phyloP scores from a whole-genome alignment of 2,329 filamentous ascomycete species.

The Claviceps arundinis region DNA sequence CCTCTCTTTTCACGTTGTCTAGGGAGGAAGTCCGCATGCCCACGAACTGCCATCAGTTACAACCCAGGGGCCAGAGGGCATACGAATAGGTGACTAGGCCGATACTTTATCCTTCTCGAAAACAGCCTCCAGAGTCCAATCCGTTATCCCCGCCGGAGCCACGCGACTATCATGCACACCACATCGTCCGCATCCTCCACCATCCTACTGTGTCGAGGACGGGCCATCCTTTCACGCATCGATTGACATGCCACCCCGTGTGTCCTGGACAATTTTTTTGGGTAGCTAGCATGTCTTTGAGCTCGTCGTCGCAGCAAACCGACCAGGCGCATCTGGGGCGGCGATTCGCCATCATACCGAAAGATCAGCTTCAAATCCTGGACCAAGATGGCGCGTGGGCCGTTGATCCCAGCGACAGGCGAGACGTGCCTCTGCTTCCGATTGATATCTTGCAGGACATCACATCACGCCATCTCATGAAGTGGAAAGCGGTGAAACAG shows the following conservation, averaged over 20 bases:
- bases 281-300: slow-evolving; percentile 14
- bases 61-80: no score
- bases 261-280: background rate
- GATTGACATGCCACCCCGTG: background rate
- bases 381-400: slow-evolving; percentile 24
- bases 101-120: background rate
- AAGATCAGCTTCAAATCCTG: slow-evolving; percentile 25
- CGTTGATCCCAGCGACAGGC: slow-evolving; percentile 11
- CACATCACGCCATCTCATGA: slow-evolving; percentile 11
- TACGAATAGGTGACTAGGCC: no score
- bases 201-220: background rate
- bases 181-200: background rate
- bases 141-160: background rate
- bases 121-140: background rate
- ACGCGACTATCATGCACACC: background rate
- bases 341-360: slow-evolving; percentile 20
- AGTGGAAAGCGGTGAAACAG: slow-evolving; percentile 1
- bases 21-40: no score
- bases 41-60: no score
- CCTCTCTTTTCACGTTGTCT: no score
- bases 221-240: background rate
- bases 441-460: slow-evolving; percentile 20
- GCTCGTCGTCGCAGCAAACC: slow-evolving; percentile 12
- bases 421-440: slow-evolving; percentile 21
- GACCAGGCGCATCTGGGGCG: slow-evolving; percentile 14